Evolutionary conservation across 305 asterid genomes (phyloP), one percentile per base, ranked within the genome.

Genomic region (Fraxinus dipetala): DNA sequence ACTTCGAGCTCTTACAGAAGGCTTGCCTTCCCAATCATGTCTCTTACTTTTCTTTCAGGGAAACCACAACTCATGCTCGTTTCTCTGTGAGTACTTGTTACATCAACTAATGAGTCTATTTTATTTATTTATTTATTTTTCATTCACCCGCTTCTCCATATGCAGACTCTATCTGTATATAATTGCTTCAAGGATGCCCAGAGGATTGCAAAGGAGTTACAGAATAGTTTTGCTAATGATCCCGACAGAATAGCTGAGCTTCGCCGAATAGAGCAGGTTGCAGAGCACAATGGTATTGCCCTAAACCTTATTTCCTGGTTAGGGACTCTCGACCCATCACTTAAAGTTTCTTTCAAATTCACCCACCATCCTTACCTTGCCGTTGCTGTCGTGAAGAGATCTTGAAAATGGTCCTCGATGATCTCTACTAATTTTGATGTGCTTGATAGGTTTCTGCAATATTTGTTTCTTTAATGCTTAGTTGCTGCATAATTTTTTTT

Each of bases 361-460:
- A 92, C 79, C 78, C 97, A 93, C 85, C 99, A 96, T 84, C 96
- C 96, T 72, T 93, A 92, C 85, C 94, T 94, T 79, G 97, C 99
- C 5, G 88, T 90, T 85, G 98, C 96, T 79, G 84, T 93, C 18
- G 99, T 96, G 81, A 96, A 92, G 95, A 93, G 99, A 90, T 91
- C 95, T 85, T 95, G 90, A 90, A 67, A 45, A 24, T 61, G 78
- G 51, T 18, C 35, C 6, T n/a, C 31, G 16, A 79, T 80, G 82
- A 74, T 83, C 87, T 84, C 36, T 24, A 65, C n/a, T 34, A 65
- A 65, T 65, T 65, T 65, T 65, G 73, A 65, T 2, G 34, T 65
- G 18, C 24, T 65, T 9, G 35, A 65, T 65, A 26, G 36, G 35
- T 26, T 11, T 65, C 36, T 1, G 4, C 35, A n/a, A 65, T 65